Conservation (phyloP, 2,329 filamentous ascomycete genomes). For the Alternaria sp. region DNA sequence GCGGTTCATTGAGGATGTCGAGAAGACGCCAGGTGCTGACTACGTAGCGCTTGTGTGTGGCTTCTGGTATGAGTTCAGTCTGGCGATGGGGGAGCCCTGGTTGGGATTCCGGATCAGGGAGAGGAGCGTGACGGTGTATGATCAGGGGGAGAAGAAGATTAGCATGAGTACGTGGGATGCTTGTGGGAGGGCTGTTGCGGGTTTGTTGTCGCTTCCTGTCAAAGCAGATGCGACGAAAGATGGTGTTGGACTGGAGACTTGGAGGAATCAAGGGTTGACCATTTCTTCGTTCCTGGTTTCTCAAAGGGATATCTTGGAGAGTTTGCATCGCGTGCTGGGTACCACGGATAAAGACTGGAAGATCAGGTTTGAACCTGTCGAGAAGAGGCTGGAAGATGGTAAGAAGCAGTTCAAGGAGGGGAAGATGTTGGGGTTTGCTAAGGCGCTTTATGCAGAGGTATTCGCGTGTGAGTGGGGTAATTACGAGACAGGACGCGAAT, state of each 20-base stretch:
- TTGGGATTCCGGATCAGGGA: conserved; percentile 52
- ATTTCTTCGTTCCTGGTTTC: conserved; percentile 45
- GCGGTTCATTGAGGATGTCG: conserved; percentile 17
- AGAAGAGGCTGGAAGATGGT: conserved; percentile 60
- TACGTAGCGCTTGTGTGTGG: conserved; percentile 28
- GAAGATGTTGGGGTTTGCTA: conserved; percentile 52
- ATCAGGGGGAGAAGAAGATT: conserved; percentile 39
- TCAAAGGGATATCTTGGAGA: conserved; percentile 71
- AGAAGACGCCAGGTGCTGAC: conserved; percentile 1
- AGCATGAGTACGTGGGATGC: conserved; percentile 65
- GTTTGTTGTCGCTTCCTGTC: not conserved
- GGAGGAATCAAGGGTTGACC: not conserved
- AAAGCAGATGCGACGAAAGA: not conserved
- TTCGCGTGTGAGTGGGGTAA: conserved; percentile 25
- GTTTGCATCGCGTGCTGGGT: conserved; percentile 65
- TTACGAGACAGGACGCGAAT: conserved; percentile 41
- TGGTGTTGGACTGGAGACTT: not conserved
- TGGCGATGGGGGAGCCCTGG: conserved; percentile 34
- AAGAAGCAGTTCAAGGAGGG: conserved; percentile 47
- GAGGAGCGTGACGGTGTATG: conserved; percentile 37
- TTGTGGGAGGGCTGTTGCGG: conserved; percentile 14
- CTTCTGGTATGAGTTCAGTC: conserved; percentile 53
- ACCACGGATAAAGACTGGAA: conserved; percentile 68
- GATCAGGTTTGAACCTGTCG: conserved; percentile 58
- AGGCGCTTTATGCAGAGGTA: conserved; percentile 55